Conservation (phyloP, 1,284 basidiomycete species). For the Entoloma clypeatum region DNA sequence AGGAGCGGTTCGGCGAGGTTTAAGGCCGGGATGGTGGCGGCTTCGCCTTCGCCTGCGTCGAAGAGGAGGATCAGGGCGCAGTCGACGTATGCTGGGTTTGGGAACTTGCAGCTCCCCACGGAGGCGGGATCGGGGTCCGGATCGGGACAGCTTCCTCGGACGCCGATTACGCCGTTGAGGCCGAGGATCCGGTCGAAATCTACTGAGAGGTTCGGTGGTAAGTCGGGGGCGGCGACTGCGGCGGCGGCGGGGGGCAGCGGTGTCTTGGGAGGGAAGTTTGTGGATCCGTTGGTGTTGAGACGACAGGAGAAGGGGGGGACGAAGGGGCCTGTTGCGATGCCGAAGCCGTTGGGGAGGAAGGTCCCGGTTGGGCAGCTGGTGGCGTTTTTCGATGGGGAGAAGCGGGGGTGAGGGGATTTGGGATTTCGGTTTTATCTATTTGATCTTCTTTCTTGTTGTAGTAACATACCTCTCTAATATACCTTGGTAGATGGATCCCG, state of each 20-base stretch:
- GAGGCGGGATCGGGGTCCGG: no score
- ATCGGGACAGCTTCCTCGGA: no score
- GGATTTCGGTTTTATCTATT: no score
- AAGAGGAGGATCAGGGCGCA: conserved; percentile 46
- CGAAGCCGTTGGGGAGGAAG: conserved; percentile 60
- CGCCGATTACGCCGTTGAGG: conserved; percentile 38
- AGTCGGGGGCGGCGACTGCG: conserved; percentile 4
- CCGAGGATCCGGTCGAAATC: conserved; percentile 51
- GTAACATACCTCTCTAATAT: no score
- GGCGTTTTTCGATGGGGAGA: conserved; percentile 77
- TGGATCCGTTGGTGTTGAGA: conserved; percentile 68
- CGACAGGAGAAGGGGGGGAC: conserved; percentile 50
- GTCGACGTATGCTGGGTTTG: conserved; percentile 47
- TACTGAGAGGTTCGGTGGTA: conserved; percentile 33
- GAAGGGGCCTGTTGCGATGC: conserved; percentile 40
- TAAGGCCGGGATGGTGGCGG: conserved; percentile 10
- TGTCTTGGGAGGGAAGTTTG: conserved; percentile 45
- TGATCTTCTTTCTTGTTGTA: no score
- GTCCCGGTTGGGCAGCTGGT: conserved; percentile 71
- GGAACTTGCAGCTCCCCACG: conserved; percentile 34
- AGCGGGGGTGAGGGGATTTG: conserved; percentile 26
- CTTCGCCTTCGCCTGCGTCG: conserved; percentile 24
- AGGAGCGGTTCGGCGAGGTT: conserved; percentile 31
- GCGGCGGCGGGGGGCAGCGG: conserved; percentile 15
- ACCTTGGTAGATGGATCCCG: no score